A percentile compares a stretch with the other conserved stretches of the same genome.
These are phyloP conservation scores for Ceratocystis albifundus DNA, from an alignment of 2,329 filamentous ascomycete species.

Conservation along the genomic window DNA sequence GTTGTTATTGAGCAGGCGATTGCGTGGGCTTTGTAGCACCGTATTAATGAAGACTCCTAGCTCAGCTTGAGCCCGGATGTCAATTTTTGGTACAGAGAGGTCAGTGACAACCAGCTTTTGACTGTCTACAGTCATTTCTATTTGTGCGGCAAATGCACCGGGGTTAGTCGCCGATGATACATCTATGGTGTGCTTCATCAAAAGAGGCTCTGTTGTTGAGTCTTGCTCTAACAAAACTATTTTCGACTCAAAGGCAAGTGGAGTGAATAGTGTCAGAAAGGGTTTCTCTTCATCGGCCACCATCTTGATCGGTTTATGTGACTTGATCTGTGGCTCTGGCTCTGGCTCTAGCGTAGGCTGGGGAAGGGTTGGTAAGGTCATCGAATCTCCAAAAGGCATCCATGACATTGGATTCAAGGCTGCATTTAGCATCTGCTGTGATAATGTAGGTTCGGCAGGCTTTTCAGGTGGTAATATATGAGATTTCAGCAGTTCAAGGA, in stretches of 20 bases:
- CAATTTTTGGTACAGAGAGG: slow-evolving; percentile 44
- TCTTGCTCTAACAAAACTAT: slow-evolving; percentile 34
- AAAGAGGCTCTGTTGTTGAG: slow-evolving; percentile 29
- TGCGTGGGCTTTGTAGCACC: slow-evolving; percentile 21
- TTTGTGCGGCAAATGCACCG: slow-evolving; percentile 43
- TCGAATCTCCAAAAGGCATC: slow-evolving; percentile 39
- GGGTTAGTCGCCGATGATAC: slow-evolving; percentile 34
- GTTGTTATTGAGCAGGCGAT: slow-evolving; percentile 43
- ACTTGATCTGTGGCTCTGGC: slow-evolving; percentile 38
- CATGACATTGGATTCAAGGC: slow-evolving; percentile 42
- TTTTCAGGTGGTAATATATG: slow-evolving; percentile 33
- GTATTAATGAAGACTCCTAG: slow-evolving; percentile 31
- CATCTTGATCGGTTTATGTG: slow-evolving; percentile 54
- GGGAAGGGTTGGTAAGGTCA: slow-evolving; percentile 25
- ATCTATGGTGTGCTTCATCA: slow-evolving; percentile 47
- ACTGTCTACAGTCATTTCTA: slow-evolving; percentile 50
- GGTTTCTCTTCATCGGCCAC: slow-evolving; percentile 53
- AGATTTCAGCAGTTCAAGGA: slow-evolving; percentile 24
- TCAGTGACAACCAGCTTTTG: slow-evolving; percentile 40
- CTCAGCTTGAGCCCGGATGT: slow-evolving; percentile 47
- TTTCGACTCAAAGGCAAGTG: slow-evolving; percentile 49
- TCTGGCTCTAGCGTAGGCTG: slow-evolving; percentile 28
- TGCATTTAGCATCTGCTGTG: slow-evolving; percentile 37
- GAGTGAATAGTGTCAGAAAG: slow-evolving; percentile 60
- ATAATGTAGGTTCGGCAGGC: slow-evolving; percentile 27